These are phyloP conservation scores for Colletotrichum tabaci DNA, from an alignment of 2,329 filamentous ascomycete species.

Conservation along the genomic window DNA sequence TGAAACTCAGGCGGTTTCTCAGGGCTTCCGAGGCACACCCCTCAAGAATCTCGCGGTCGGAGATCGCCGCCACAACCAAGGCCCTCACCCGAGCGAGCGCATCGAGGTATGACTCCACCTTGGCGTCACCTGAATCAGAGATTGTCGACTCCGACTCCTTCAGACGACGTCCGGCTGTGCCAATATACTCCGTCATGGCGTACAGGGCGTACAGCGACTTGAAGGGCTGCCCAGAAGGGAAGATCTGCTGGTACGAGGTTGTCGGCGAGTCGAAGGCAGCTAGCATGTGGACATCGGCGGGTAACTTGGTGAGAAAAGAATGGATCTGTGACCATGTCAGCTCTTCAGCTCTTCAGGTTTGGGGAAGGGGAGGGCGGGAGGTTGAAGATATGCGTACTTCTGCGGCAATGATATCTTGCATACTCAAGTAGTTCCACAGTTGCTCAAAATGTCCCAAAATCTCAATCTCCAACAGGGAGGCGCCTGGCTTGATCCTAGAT, in stretches of 20 bases:
- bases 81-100: conserved; percentile 62
- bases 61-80: conserved; percentile 67
- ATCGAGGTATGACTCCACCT: conserved; percentile 49
- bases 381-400: conserved; percentile 64
- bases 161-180: conserved; percentile 54
- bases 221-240: conserved; percentile 78
- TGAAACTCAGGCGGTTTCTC: conserved; percentile 64
- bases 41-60: conserved; percentile 33
- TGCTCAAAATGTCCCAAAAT: conserved; percentile 87
- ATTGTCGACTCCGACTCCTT: conserved; percentile 20
- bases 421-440: conserved; percentile 84
- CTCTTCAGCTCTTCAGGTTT: not conserved
- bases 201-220: conserved; percentile 81
- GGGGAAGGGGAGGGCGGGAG: not conserved
- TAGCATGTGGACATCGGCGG: conserved; percentile 75
- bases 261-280: conserved; percentile 69
- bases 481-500: conserved; percentile 64
- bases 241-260: conserved; percentile 72
- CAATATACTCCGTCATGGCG: conserved; percentile 75
- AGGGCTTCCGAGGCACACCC: conserved; percentile 55
- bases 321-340: conserved; percentile 68
- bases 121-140: conserved; percentile 41
- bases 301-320: conserved; percentile 78
- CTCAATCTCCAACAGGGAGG: conserved; percentile 79
- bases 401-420: conserved; percentile 78